Conservation (phyloP, 2,329 filamentous ascomycete genomes). For the Colletotrichum sp. region DNA sequence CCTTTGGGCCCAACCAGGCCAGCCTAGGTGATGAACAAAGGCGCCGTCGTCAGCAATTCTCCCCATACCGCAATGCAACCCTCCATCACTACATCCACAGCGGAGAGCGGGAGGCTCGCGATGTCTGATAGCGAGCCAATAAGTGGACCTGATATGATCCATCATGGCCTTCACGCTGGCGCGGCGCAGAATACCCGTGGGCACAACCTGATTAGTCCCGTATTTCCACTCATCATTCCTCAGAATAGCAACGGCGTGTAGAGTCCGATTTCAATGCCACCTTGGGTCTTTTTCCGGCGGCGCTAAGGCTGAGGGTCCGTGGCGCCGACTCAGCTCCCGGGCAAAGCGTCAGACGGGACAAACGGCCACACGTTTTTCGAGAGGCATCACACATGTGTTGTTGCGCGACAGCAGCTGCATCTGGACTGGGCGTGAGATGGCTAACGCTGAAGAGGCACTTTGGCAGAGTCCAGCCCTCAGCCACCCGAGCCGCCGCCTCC, state of each 20-base stretch:
- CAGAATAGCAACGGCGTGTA: background rate
- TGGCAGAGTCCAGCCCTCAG: background rate
- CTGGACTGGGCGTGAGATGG: background rate
- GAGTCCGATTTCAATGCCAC: background rate
- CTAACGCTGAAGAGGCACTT: background rate
- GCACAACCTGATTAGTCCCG: background rate
- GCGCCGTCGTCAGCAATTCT: background rate
- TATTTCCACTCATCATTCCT: background rate
- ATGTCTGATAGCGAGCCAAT: background rate
- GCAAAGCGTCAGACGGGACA: background rate
- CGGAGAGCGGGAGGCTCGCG: background rate
- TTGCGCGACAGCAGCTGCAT: background rate
- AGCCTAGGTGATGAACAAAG: background rate
- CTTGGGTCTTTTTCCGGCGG: background rate
- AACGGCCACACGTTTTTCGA: slow-evolving; percentile 3
- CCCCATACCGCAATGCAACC: slow-evolving; percentile 1
- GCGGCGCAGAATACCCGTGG: background rate
- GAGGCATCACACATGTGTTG: background rate
- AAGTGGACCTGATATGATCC: background rate
- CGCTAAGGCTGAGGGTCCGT: background rate
- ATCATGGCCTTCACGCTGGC: background rate
- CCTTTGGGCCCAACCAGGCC: background rate
- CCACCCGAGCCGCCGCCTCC: background rate
- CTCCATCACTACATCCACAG: background rate
- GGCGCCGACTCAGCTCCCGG: background rate